Conservation (phyloP, 1,284 basidiomycete species). For the Taiwanofungus camphoratus region DNA sequence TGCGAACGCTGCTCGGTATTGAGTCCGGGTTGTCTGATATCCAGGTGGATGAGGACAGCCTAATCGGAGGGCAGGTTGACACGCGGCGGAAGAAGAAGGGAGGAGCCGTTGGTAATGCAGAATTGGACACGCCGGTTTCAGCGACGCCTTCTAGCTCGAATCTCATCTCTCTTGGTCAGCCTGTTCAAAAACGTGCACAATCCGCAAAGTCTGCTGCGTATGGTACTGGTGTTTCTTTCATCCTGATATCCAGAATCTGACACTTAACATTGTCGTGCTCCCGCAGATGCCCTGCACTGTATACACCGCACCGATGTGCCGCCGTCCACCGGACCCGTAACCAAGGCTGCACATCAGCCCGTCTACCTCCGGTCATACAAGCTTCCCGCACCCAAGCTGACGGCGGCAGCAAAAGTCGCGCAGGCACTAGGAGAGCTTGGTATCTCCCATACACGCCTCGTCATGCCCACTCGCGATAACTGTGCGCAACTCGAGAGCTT, state of each 20-base stretch:
- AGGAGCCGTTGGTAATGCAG: conserved; percentile 40
- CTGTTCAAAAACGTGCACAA: conserved; percentile 40
- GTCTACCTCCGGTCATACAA: conserved; percentile 81
- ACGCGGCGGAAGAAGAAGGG: conserved; percentile 44
- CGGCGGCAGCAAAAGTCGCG: conserved; percentile 67
- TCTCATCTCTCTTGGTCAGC: conserved; percentile 36
- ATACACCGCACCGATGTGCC: conserved; percentile 67
- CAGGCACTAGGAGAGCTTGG: conserved; percentile 74
- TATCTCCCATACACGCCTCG: conserved; percentile 66
- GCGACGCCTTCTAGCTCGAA: conserved; percentile 41
- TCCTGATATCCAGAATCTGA: not conserved
- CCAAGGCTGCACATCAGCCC: conserved; percentile 72
- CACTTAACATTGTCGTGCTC: not conserved
- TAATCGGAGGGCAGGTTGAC: conserved; percentile 35
- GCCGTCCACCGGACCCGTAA: conserved; percentile 44
- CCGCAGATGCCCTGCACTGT: conserved; percentile 65
- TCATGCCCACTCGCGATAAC: conserved; percentile 89
- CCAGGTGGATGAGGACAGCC: conserved; percentile 51
- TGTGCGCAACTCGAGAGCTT: conserved; percentile 68
- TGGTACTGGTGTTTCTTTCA: conserved; percentile 35
- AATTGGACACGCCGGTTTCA: conserved; percentile 45
- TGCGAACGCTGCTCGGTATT: conserved; percentile 79
- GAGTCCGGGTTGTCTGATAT: conserved; percentile 80
- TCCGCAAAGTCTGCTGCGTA: conserved; percentile 51
- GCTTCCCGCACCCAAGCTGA: conserved; percentile 70